Conservation (phyloP, 192 early-diverging fungal genomes). For the Coemansia nantahalensis region DNA sequence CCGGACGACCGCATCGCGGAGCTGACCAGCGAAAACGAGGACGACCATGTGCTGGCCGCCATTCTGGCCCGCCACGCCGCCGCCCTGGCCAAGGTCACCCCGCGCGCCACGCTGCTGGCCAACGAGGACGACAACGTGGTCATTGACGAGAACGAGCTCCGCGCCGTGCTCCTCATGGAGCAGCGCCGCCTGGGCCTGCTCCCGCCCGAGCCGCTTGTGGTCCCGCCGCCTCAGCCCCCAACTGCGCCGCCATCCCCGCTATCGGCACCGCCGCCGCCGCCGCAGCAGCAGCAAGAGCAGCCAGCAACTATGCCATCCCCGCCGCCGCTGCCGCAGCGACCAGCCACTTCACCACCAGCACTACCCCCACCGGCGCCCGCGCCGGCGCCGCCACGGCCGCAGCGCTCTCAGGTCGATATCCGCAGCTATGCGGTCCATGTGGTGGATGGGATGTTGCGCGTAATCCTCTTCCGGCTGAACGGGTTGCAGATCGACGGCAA, state of each 20-base stretch:
- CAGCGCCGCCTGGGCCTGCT: conserved; percentile 28
- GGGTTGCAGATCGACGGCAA: neutral
- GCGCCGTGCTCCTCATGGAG: conserved; percentile 11
- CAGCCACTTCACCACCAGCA: no score
- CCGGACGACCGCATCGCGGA: neutral
- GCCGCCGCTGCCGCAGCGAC: no score
- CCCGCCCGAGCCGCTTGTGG: neutral
- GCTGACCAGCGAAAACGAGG: conserved; percentile 13
- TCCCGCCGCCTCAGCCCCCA: no score
- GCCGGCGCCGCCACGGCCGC: no score
- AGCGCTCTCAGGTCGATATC: neutral
- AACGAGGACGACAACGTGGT: conserved; percentile 30
- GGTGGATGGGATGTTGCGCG: neutral
- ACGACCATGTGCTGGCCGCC: conserved; percentile 24
- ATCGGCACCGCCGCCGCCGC: no score
- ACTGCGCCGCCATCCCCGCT: no score
- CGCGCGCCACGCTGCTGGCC: conserved; percentile 38
- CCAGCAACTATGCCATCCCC: no score
- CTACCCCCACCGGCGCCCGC: no score
- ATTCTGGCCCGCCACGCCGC: conserved; percentile 9
- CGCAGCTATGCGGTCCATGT: neutral
- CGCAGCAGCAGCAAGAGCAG: no score
- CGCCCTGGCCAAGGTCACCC: conserved; percentile 12
- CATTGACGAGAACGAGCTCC: conserved; percentile 8
- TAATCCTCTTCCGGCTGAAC: neutral